Evolutionary conservation across 441 rosid genomes (phyloP).

Genomic region (Gossypium trilobum): DNA sequence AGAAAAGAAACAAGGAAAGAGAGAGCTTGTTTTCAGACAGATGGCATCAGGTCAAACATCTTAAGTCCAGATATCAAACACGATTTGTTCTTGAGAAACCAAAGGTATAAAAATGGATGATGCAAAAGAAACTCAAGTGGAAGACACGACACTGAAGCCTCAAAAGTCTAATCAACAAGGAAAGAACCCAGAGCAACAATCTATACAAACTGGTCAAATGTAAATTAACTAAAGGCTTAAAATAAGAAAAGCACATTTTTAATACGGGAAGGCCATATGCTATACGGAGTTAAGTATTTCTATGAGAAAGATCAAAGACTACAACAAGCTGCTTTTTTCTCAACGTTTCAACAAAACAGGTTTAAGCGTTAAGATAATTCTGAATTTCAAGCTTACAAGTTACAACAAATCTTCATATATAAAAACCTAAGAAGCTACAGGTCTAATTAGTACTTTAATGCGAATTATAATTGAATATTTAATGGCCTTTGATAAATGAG

Average conservation of each 20-base stretch:
- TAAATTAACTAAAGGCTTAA: background rate
- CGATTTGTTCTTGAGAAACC: background rate
- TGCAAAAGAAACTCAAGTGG: conserved; percentile 9
- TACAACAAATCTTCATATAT: background rate
- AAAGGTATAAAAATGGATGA: background rate
- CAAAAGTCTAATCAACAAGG: background rate
- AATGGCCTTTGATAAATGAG: background rate
- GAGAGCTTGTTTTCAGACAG: background rate
- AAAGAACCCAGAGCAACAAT: background rate
- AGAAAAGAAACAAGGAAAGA: background rate
- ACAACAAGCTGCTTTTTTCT: conserved; percentile 5
- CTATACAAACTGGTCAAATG: background rate
- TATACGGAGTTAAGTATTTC: background rate
- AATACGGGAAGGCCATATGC: background rate
- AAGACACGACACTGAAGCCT: background rate
- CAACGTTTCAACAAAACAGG: background rate
- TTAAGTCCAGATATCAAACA: background rate
- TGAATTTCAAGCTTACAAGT: background rate
- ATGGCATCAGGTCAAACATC: background rate
- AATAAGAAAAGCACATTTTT: background rate
- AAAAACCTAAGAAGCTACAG: background rate
- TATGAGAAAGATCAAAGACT: background rate
- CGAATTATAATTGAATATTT: background rate
- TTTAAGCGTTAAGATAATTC: background rate
- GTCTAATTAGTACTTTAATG: background rate